Conservation (phyloP, 176 grass and related monocot genomes). For the Microstegium vimineum region DNA sequence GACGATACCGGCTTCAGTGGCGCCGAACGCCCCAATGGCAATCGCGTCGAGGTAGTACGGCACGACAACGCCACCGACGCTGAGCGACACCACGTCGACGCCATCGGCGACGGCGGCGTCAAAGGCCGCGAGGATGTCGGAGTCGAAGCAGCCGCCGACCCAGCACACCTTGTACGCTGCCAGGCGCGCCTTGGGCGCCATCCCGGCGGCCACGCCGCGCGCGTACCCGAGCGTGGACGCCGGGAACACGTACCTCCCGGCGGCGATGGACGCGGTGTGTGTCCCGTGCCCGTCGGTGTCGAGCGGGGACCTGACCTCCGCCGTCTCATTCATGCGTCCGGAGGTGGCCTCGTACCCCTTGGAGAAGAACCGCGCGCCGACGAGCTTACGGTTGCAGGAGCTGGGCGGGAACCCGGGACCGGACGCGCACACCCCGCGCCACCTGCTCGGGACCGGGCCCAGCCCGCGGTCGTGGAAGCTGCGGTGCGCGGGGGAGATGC, state of each 20-base stretch:
- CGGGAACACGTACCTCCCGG: constrained; percentile 87
- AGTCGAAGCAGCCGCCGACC: constrained; percentile 80
- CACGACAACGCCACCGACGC: constrained; percentile 84
- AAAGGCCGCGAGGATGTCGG: constrained; percentile 94
- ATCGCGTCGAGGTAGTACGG: constrained; percentile 94
- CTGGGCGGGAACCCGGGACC: constrained; percentile 57
- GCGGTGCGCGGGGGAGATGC: constrained; percentile 65
- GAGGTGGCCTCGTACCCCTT: constrained; percentile 79
- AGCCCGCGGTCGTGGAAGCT: constrained; percentile 74
- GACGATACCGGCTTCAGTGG: constrained; percentile 75
- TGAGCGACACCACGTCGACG: constrained; percentile 77
- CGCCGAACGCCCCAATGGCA: constrained; percentile 82
- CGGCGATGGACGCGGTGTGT: constrained; percentile 89
- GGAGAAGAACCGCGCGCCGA: constrained; percentile 80
- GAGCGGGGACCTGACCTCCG: constrained; percentile 72
- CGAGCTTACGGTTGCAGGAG: constrained; percentile 88
- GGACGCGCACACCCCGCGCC: constrained; percentile 61
- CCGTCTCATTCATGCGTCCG: constrained; percentile 78
- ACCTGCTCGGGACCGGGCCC: constrained; percentile 45
- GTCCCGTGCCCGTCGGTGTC: constrained; percentile 87
- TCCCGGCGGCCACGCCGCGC: constrained; percentile 78
- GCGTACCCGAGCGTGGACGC: constrained; percentile 91
- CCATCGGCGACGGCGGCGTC: constrained; percentile 81
- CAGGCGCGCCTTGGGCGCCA: constrained; percentile 94
- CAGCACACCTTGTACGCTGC: constrained; percentile 96